Base-by-base conservation (phyloP, 192 early-diverging fungal genomes). In the Dissophora ornata region DNA sequence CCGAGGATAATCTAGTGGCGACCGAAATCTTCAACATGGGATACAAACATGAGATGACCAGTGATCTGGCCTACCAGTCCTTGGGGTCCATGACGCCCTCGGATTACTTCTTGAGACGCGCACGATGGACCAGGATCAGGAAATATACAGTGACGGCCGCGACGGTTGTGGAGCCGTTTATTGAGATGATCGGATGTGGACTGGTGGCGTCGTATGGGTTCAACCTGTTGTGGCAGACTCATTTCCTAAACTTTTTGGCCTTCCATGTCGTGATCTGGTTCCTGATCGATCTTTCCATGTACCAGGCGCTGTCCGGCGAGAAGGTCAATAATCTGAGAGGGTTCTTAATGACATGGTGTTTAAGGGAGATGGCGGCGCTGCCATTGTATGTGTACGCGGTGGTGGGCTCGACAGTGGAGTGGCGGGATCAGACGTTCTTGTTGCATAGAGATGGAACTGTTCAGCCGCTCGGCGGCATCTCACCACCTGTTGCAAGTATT, bases 1-100 rank as follows among this genome's bases (percentile, higher is more conserved):
- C 92, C 11, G 97, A 99, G 77, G 97, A 99, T 77, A 99, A 99
- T 70, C 86, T 95, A 53, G 91, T 99, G 36, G 97, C 93, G 9
- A 88, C 90, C 44, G 90, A 88, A n/a, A 77, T 99, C 15, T 96
- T 91, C 93, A 84, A 84, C 32, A 79, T 85, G 52, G 94, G 95
- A 1, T 84, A 89, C 46, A 63, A 88, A 52, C 97, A 99, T 80
- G 81, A 79, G 22, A 95, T 98, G 90, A 93, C 96, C 6, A 85
- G 86, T 28, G 96, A 99, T 58, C 68, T 91, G 32, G 96, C 95
- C 1, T 88, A 89, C 63, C 97, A 99, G 81, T 84, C 91, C 1
- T 82, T 95, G 9, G 96, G 94, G 19, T 79, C 83, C 3, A 83
- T 92, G 73, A 81, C 88, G 4, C 63, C 93, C 26, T 55, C 80